phyloP scores from a whole-genome alignment of 1,139 yeast species.

The Nakaseomyces nivariensis region DNA sequence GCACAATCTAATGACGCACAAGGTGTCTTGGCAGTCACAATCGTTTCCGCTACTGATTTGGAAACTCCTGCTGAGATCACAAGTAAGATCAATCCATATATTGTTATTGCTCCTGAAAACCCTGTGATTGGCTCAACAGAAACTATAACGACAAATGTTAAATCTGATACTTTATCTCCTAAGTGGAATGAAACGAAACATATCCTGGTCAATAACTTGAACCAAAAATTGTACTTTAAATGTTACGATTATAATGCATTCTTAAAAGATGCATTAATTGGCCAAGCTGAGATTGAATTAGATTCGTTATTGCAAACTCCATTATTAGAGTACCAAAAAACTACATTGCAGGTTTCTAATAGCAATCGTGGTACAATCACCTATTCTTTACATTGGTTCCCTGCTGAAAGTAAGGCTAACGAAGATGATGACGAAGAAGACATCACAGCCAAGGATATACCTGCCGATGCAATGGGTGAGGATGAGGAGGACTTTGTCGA shows the following conservation, averaged over 20 bases:
- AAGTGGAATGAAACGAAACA: slow-evolving; percentile 57
- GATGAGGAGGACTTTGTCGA: slow-evolving; percentile 24
- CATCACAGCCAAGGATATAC: slow-evolving; percentile 9
- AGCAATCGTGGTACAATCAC: slow-evolving; percentile 50
- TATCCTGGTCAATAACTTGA: slow-evolving; percentile 47
- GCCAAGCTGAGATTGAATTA: slow-evolving; percentile 47
- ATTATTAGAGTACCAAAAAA: slow-evolving; percentile 17
- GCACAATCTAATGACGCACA: slow-evolving; percentile 53
- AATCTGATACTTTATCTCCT: slow-evolving; percentile 47
- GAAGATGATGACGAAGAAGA: slow-evolving; percentile 6
- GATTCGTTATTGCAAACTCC: slow-evolving; percentile 50
- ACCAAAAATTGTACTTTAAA: slow-evolving; percentile 46
- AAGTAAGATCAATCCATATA: slow-evolving; percentile 50
- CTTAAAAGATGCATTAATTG: slow-evolving; percentile 47
- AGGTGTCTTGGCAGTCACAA: slow-evolving; percentile 57
- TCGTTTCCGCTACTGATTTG: slow-evolving; percentile 44
- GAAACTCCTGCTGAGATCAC: slow-evolving; percentile 37
- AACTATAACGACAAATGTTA: slow-evolving; percentile 46
- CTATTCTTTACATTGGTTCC: slow-evolving; percentile 57
- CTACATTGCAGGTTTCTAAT: slow-evolving; percentile 39
- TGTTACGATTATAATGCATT: slow-evolving; percentile 46
- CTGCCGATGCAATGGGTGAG: slow-evolving; percentile 9
- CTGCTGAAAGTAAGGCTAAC: slow-evolving; percentile 20
- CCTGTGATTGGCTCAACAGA: slow-evolving; percentile 31
- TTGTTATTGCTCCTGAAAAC: slow-evolving; percentile 39